These are phyloP conservation scores for Metschnikowia peoriensis DNA, from an alignment of 805 yeast genomes.

Conservation along the genomic window DNA sequence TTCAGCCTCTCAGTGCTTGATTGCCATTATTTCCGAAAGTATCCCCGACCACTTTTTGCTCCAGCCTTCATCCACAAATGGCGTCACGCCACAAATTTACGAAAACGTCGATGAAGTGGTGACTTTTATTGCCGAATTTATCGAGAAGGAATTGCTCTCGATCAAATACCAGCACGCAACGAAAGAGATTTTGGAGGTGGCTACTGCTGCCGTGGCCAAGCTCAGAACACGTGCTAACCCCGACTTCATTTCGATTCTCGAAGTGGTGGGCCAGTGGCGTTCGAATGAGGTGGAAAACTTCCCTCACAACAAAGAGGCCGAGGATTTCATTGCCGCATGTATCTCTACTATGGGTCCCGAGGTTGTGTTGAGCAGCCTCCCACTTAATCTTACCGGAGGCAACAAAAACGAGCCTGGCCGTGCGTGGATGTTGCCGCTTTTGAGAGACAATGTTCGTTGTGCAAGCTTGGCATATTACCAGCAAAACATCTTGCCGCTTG, in stretches of 20 bases:
- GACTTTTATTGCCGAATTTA: conserved; percentile 48
- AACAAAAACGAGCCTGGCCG: conserved; percentile 62
- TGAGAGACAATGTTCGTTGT: conserved; percentile 79
- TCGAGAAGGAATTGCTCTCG: conserved; percentile 58
- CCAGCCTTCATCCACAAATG: conserved; percentile 42
- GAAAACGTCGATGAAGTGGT: conserved; percentile 57
- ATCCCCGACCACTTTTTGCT: conserved; percentile 61
- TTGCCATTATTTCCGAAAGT: conserved; percentile 69
- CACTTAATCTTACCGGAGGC: conserved; percentile 68
- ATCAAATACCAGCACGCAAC: conserved; percentile 77
- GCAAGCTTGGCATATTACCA: conserved; percentile 67
- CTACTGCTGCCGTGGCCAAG: conserved; percentile 59
- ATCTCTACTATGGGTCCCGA: conserved; percentile 85
- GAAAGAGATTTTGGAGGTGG: conserved; percentile 66
- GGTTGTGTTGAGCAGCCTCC: conserved; percentile 67
- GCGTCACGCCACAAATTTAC: conserved; percentile 47
- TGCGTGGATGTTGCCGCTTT: conserved; percentile 91
- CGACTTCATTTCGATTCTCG: conserved; percentile 62
- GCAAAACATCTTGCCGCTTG: conserved; percentile 63
- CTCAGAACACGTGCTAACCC: conserved; percentile 69
- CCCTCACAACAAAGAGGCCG: conserved; percentile 71
- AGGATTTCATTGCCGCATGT: conserved; percentile 75
- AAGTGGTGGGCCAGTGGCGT: conserved; percentile 82
- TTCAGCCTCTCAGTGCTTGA: conserved; percentile 84
- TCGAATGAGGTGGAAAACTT: conserved; percentile 69